Base-by-base conservation (phyloP, 768 basidiomycete genomes). In the Tulasnella sp. region DNA sequence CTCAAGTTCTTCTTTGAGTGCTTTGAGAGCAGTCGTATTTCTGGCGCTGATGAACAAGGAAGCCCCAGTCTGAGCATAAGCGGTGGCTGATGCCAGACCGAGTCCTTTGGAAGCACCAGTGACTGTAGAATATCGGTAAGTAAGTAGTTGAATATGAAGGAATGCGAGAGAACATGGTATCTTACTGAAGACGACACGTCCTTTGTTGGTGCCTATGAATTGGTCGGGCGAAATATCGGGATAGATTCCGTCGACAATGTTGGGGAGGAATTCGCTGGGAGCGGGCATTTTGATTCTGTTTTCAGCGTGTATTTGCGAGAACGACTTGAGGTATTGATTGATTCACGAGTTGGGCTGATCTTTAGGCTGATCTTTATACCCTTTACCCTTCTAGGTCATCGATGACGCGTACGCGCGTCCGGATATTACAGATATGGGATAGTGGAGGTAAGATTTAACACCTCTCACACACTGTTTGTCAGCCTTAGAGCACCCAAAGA, bases 41-140 rank as follows among this genome's bases (percentile, higher is more conserved):
- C 60, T 56, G 5, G 48, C 52, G 15, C 51, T 54, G 16, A 59
- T 56, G 37, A 57, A 57, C 22, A 61, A 39, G 16, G 56, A 25
- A n/a, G 53, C 58, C 13, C 55, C 35, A 25, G 48, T 37, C 20
- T 49, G 48, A n/a, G 47, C 40, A 24, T 58, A 51, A 16, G 37
- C 37, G 15, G 54, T 49, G 45, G 59, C 59, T 37, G 58, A 49
- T 12, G 31, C 54, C 7, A 57, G 22, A 15, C 59, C 60, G 50
- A 61, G 53, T 9, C 60, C 60, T 27, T 56, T 58, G 33, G 42
- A 52, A 19, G 57, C 59, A 22, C 60, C 60, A 34, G 60, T 57
- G 43, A 61, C 57, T 56, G 37, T 48, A 40, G 53, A 20, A 2
- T 24, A 19, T 1, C 24, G 1, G 7, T 37, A 1, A 44, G 27